phyloP scores from a whole-genome alignment of 2,329 filamentous ascomycete genomes.

The Phialophora macrospora region DNA sequence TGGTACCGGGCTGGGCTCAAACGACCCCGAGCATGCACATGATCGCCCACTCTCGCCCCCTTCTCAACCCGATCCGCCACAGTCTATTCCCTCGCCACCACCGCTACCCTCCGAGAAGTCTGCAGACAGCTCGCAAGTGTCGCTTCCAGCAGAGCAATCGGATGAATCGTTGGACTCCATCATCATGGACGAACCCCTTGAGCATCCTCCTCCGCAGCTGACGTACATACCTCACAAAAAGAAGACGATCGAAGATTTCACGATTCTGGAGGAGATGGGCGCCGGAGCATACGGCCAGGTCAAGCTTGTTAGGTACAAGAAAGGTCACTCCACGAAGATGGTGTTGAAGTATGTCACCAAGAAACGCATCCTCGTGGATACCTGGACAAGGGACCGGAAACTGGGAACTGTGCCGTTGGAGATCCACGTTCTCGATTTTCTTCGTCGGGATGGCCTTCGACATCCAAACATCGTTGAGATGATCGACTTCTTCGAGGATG shows the following conservation, averaged over 20 bases:
- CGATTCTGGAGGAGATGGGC: constrained; percentile 96
- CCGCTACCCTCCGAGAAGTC: constrained; percentile 40
- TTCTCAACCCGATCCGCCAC: constrained; percentile 78
- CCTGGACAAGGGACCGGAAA: constrained; percentile 92
- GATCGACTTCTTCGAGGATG: constrained; percentile 69
- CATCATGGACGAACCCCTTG: constrained; percentile 52
- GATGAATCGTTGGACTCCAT: constrained; percentile 56
- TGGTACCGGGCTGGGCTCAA: constrained; percentile 67
- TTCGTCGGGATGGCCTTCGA: constrained; percentile 71
- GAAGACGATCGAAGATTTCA: constrained; percentile 87
- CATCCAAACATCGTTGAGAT: constrained; percentile 72
- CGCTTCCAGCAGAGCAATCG: constrained; percentile 41
- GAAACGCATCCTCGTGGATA: constrained; percentile 93
- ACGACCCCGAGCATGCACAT: constrained; percentile 57
- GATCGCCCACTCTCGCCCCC: constrained; percentile 72
- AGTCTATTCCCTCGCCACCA: constrained; percentile 55
- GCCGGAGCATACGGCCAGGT: constrained; percentile 98
- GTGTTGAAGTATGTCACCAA: constrained; percentile 99
- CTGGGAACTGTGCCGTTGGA: constrained; percentile 94
- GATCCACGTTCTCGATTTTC: constrained; percentile 94
- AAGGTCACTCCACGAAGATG: constrained; percentile 70
- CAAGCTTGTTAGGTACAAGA: constrained; percentile 87
- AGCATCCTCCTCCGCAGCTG: constrained; percentile 41
- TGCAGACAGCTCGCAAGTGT: constrained; percentile 49
- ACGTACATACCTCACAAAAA: constrained; percentile 57